Conservation (phyloP, 805 yeast species). For the Saturnispora saitoi region DNA sequence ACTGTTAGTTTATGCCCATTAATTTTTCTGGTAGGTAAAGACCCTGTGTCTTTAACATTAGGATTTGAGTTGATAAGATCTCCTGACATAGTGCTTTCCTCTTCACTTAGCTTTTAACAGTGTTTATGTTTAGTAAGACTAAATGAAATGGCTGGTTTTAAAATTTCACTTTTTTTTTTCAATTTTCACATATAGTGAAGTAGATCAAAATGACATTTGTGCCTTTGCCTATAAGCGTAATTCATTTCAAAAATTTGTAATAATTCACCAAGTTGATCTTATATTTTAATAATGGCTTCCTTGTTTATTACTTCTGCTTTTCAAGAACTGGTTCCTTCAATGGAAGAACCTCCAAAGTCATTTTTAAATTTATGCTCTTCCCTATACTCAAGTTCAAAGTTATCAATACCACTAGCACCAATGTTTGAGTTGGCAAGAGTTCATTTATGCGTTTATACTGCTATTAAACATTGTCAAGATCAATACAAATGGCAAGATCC, state of each 20-base stretch:
- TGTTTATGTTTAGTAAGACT: background rate
- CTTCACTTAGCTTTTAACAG: background rate
- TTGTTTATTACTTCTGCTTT: constrained; percentile 31
- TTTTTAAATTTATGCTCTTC: constrained; percentile 35
- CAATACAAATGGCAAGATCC: constrained; percentile 42
- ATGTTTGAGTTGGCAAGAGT: constrained; percentile 56
- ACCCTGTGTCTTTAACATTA: constrained; percentile 62
- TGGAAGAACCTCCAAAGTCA: constrained; percentile 36
- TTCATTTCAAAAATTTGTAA: too few species aligned
- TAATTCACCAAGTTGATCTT: background rate
- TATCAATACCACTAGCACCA: constrained; percentile 37
- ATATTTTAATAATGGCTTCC: constrained; percentile 21
- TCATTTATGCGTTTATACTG: constrained; percentile 59
- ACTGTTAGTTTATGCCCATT: background rate
- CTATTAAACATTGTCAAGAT: constrained; percentile 41
- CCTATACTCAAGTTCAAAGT: constrained; percentile 45
- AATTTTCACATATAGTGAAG: background rate
- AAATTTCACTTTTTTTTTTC: background rate
- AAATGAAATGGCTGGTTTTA: background rate
- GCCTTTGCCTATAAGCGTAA: too few species aligned
- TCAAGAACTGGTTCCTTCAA: constrained; percentile 43
- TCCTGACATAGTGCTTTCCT: constrained; percentile 1
- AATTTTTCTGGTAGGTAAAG: constrained; percentile 58
- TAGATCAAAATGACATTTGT: background rate
- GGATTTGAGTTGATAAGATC: constrained; percentile 92